Percentiles rank a stretch among this genome's conserved stretches.
phyloP scores from a whole-genome alignment of 106 monocot species.

The Iris macrosiphon region DNA sequence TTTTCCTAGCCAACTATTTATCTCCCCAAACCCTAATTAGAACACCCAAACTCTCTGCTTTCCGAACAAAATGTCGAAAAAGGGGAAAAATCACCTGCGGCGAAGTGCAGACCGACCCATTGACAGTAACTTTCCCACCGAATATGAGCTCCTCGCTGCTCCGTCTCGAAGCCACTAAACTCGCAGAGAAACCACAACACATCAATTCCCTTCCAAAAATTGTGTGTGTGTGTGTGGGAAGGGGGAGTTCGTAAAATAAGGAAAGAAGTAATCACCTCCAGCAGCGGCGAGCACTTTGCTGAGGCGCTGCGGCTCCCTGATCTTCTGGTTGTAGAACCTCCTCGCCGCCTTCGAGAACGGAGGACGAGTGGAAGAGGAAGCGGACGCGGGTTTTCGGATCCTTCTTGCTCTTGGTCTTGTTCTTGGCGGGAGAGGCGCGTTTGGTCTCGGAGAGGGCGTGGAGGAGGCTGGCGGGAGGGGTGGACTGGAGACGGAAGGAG shows the following conservation, averaged over 20 bases:
- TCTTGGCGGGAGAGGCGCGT: conserved; percentile 20
- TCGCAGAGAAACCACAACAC: too few species aligned
- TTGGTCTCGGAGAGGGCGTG: conserved; percentile 53
- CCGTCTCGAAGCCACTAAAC: conserved; percentile 83
- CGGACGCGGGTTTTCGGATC: neutral
- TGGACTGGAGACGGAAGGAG: conserved; percentile 36
- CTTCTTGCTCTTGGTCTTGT: conserved; percentile 21
- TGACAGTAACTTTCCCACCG: conserved; percentile 88
- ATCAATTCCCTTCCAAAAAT: too few species aligned
- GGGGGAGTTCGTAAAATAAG: too few species aligned
- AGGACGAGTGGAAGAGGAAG: conserved; percentile 21
- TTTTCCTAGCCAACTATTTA: too few species aligned
- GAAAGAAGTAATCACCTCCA: conserved; percentile 48
- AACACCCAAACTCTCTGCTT: neutral
- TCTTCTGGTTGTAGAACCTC: conserved; percentile 82
- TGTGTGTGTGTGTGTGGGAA: too few species aligned
- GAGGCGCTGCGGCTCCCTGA: conserved; percentile 75
- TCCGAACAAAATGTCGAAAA: neutral
- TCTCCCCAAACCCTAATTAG: too few species aligned
- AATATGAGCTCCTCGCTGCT: conserved; percentile 86
- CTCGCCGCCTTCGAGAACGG: conserved; percentile 93
- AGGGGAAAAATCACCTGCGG: conserved; percentile 53
- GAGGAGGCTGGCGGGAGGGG: conserved; percentile 60
- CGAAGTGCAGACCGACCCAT: conserved; percentile 76
- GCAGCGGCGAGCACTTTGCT: conserved; percentile 82